Evolutionary conservation across 2,329 filamentous ascomycete species (phyloP).

Genomic region (Diplodia scrobiculata): DNA sequence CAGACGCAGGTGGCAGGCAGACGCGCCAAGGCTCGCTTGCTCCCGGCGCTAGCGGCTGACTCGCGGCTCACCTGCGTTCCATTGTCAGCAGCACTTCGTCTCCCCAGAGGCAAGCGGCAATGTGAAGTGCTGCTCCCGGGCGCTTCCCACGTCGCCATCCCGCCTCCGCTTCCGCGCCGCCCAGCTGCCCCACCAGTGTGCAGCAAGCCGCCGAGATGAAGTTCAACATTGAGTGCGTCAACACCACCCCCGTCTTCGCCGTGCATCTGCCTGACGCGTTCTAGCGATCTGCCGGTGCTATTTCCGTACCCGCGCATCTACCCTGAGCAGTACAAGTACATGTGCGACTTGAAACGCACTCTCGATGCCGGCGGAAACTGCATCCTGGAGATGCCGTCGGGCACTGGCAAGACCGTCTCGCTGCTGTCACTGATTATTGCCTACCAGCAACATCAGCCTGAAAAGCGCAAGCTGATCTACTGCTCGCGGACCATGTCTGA

Average conservation of each 20-base stretch:
- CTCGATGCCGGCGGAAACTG: slow-evolving; percentile 94
- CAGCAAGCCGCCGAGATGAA: slow-evolving; percentile 61
- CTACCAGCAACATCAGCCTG: slow-evolving; percentile 91
- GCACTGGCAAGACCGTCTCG: slow-evolving; percentile 96
- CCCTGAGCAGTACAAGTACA: slow-evolving; percentile 64
- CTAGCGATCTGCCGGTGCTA: slow-evolving; percentile 67
- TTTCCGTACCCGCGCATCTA: slow-evolving; percentile 77
- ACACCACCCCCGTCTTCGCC: not conserved
- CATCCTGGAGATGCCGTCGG: slow-evolving; percentile 98
- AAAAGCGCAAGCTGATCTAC: slow-evolving; percentile 95
- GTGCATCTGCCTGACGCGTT: slow-evolving; percentile 10
- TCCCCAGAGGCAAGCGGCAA: slow-evolving; percentile 13
- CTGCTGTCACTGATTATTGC: slow-evolving; percentile 92
- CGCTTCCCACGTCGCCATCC: slow-evolving; percentile 23
- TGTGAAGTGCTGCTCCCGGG: slow-evolving; percentile 26
- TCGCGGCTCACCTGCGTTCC: slow-evolving; percentile 22
- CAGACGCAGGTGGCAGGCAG: not conserved
- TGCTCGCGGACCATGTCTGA: slow-evolving; percentile 99
- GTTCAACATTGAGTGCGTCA: slow-evolving; percentile 71
- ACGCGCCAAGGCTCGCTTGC: slow-evolving; percentile 18
- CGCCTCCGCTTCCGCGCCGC: not conserved
- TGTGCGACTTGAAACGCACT: slow-evolving; percentile 84
- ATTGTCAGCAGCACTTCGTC: slow-evolving; percentile 19
- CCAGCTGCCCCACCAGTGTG: not conserved
- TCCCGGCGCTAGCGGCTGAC: slow-evolving; percentile 20